A percentile compares a stretch with the other conserved stretches of the same genome.
Conservation (phyloP, 768 basidiomycete species). For the Infundibulicybe gibba region DNA sequence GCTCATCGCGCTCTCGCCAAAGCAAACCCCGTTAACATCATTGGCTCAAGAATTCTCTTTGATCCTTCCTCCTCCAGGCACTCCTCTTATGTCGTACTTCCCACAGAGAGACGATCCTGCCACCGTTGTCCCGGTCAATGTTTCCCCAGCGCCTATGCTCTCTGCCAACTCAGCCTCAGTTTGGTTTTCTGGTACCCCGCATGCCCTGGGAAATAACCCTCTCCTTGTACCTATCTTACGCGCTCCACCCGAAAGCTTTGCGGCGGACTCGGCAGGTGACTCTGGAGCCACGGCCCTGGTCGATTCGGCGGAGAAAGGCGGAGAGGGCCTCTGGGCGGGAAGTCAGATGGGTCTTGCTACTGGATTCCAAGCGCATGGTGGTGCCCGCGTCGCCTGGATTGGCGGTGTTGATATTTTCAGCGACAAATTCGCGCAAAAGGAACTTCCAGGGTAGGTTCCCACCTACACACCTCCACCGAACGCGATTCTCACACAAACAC, state of each 20-base stretch:
- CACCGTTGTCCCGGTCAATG: slow-evolving; percentile 60
- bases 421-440: slow-evolving; percentile 68
- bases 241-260: slow-evolving; percentile 75
- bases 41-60: slow-evolving; percentile 92
- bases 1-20: slow-evolving; percentile 76
- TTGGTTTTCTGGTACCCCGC: slow-evolving; percentile 74
- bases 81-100: slow-evolving; percentile 84
- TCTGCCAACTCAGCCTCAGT: slow-evolving; percentile 50
- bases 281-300: slow-evolving; percentile 54
- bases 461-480: background rate
- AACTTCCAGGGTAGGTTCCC: slow-evolving; percentile 50
- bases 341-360: slow-evolving; percentile 73
- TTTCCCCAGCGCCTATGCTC: slow-evolving; percentile 41
- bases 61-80: slow-evolving; percentile 80
- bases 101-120: slow-evolving; percentile 63
- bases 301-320: slow-evolving; percentile 69
- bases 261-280: slow-evolving; percentile 64
- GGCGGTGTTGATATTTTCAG: slow-evolving; percentile 81
- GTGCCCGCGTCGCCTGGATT: slow-evolving; percentile 75
- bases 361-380: slow-evolving; percentile 83
- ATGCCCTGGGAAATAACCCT: slow-evolving; percentile 68
- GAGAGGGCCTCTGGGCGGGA: slow-evolving; percentile 84
- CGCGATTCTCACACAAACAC: slow-evolving; percentile 1
- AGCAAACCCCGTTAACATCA: slow-evolving; percentile 67
- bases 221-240: slow-evolving; percentile 78